Conservation (phyloP, 805 yeast genomes). For the Nakazawaea anatomiae region DNA sequence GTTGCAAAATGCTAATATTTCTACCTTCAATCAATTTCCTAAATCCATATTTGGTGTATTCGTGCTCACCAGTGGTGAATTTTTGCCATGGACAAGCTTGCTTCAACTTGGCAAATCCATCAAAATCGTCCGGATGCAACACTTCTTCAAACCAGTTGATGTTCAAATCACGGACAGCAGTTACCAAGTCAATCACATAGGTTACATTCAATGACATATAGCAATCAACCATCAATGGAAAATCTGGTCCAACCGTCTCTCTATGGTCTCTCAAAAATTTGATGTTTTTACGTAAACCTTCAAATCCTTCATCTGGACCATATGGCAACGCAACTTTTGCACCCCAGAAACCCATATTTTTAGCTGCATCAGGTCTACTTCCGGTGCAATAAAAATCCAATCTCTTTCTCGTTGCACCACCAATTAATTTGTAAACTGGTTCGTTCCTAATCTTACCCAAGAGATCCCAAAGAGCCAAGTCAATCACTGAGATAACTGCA, state of each 20-base stretch:
- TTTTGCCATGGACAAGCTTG: slow-evolving; percentile 41
- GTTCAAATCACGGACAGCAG: slow-evolving; percentile 37
- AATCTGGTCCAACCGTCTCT: slow-evolving; percentile 42
- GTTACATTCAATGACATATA: slow-evolving; percentile 45
- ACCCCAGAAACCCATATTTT: slow-evolving; percentile 47
- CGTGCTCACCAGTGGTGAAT: slow-evolving; percentile 50
- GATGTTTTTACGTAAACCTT: slow-evolving; percentile 38
- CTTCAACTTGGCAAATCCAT: slow-evolving; percentile 39
- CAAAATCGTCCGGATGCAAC: slow-evolving; percentile 45
- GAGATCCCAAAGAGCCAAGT: slow-evolving; percentile 45
- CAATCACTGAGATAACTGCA: slow-evolving; percentile 42
- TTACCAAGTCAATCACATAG: slow-evolving; percentile 39
- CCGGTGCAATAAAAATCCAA: slow-evolving; percentile 47
- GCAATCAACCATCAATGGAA: slow-evolving; percentile 49
- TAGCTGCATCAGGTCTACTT: slow-evolving; percentile 40
- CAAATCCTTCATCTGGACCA: slow-evolving; percentile 46
- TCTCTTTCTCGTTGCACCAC: slow-evolving; percentile 41
- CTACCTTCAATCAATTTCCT: slow-evolving; percentile 44
- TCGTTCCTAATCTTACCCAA: slow-evolving; percentile 43
- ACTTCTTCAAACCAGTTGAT: slow-evolving; percentile 51
- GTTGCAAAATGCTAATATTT: slow-evolving; percentile 42
- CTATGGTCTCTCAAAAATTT: slow-evolving; percentile 39
- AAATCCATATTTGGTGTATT: slow-evolving; percentile 45
- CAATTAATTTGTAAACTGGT: slow-evolving; percentile 47
- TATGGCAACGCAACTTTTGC: slow-evolving; percentile 46